Evolutionary conservation across 257 asterid genomes (phyloP).

Genomic region (Capsicum rhomboideum): DNA sequence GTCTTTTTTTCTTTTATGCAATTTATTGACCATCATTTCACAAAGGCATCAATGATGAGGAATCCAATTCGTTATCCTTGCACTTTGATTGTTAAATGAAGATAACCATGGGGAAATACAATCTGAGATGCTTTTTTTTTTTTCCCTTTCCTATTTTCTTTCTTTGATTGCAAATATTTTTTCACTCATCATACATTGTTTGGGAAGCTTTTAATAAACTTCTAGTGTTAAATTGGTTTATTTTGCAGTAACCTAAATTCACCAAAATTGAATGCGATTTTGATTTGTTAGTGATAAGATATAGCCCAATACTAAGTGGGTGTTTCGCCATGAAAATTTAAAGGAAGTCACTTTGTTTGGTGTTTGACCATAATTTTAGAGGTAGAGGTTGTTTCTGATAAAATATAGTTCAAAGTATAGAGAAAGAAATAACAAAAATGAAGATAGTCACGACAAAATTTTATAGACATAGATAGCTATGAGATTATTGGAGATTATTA

Average conservation of each 20-base stretch:
- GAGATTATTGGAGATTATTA: too few species aligned
- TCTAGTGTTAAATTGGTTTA: background rate
- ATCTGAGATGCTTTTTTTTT: background rate
- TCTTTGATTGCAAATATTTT: background rate
- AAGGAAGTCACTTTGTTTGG: too few species aligned
- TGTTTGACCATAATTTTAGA: too few species aligned
- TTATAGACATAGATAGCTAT: too few species aligned
- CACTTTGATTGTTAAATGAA: constrained; percentile 1
- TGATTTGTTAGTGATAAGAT: too few species aligned
- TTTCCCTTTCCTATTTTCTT: background rate
- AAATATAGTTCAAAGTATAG: too few species aligned
- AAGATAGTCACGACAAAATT: too few species aligned
- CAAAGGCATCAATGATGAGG: background rate
- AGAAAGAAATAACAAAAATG: too few species aligned
- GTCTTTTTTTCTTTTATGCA: background rate
- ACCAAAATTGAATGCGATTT: background rate
- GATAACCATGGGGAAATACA: background rate
- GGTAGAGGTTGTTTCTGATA: too few species aligned
- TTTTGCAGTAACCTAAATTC: background rate
- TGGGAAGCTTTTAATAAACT: background rate
- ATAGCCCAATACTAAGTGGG: too few species aligned
- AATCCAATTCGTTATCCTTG: constrained; percentile 2
- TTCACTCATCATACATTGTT: background rate
- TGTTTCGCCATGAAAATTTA: too few species aligned
- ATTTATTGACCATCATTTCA: background rate